Evolutionary conservation across 306 rosid species (phyloP), one percentile per base, ranked within the genome.

Genomic region (Trifolium repens): DNA sequence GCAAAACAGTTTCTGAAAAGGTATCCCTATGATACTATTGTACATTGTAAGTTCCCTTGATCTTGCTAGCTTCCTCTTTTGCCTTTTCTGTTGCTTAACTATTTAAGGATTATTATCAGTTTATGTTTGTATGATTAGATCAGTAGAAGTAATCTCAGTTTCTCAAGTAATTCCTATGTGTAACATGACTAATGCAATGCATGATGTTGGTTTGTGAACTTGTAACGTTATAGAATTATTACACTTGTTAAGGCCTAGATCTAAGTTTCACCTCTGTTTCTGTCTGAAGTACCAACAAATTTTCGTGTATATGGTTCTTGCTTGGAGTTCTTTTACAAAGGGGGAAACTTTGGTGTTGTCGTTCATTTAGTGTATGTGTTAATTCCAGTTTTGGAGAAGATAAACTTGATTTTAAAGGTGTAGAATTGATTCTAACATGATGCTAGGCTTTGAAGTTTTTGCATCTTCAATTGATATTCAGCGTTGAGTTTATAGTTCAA

Each of bases 21-120:
- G 46, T 88, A 79, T 62, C 97, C 96, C 1, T 78, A 88, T 9
- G 96, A 93, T 70, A 69, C 86, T 60, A 37, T 91, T 57, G 97
- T 84, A 78, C 98, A 93, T 72, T 91, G 98, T 93, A 84, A 90
- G 97, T 84, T 12, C 34, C 2, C 40, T 24, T 13, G 1, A 27
- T 22, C 53, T 71, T 34, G 71, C 8, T 24, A 22, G 35, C 62
- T 40, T 67, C 42, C 76, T 27, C 15, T 69, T 43, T 40, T 24
- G 17, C 66, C 26, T 50, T 57, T 43, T 62, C 9, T 34, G 22
- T 9, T 54, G 8, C 57, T 9, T 17, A 13, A 74, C 57, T 61
- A n/a, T 60, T 74, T 40, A 16, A 26, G 40, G 57, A 16, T 40
- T 50, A 15, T 44, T 35, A 49, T 61, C 3, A 54, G 22, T 37